A percentile compares a stretch with the other conserved stretches of the same genome.
These are phyloP conservation scores for Coemansia sp. DNA, from an alignment of 192 early-diverging fungal genomes.

Conservation along the genomic window DNA sequence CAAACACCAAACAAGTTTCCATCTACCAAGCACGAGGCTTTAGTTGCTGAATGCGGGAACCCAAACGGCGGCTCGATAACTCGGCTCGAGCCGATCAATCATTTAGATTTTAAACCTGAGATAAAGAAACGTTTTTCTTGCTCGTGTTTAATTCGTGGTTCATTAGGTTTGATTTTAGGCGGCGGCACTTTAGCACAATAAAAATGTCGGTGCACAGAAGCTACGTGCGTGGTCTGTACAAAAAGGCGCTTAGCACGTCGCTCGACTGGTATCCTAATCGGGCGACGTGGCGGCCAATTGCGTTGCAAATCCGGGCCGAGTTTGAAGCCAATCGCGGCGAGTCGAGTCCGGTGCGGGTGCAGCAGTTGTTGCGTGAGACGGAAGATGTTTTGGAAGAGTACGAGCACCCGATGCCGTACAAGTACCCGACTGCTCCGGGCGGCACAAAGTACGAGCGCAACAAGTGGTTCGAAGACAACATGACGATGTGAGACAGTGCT, in stretches of 20 bases:
- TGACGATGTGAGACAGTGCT: conserved; percentile 18
- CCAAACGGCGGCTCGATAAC: background rate
- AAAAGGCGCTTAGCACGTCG: conserved; percentile 74
- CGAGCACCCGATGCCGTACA: conserved; percentile 83
- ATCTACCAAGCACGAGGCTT: background rate
- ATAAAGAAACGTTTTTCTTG: background rate
- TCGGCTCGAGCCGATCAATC: background rate
- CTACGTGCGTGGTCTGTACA: conserved; percentile 82
- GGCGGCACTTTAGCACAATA: background rate
- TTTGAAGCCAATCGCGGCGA: conserved; percentile 82
- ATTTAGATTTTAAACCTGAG: background rate
- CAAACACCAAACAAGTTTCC: no score
- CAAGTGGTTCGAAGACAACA: conserved; percentile 55
- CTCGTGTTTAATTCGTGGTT: background rate
- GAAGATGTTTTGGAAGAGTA: conserved; percentile 73
- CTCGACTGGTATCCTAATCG: conserved; percentile 90
- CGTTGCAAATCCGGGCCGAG: conserved; percentile 76
- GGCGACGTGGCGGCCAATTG: conserved; percentile 74
- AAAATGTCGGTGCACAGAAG: conserved; percentile 62
- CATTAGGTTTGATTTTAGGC: background rate
- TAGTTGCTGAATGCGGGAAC: background rate
- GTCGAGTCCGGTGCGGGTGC: conserved; percentile 69
- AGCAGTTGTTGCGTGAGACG: conserved; percentile 64
- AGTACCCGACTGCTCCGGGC: conserved; percentile 55
- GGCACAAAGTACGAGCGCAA: conserved; percentile 58